These are phyloP conservation scores for Solanum stenotomum DNA, from an alignment of 257 asterid species.

Conservation along the genomic window DNA sequence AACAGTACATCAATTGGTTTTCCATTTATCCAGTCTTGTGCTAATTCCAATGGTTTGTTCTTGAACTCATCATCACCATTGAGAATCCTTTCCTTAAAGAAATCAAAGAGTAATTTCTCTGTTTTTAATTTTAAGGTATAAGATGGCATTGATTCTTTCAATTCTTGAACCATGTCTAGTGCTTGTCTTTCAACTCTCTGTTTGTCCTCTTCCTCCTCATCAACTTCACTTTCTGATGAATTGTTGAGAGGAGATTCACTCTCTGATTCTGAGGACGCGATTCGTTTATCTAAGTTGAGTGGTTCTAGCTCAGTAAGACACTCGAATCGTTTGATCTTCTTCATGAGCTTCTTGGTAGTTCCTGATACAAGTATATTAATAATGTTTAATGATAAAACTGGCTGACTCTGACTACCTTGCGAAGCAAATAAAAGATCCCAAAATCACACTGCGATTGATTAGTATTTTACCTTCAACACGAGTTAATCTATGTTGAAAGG, in stretches of 20 bases:
- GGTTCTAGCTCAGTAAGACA: conserved; percentile 59
- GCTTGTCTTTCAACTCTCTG: conserved; percentile 7
- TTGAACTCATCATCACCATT: background rate
- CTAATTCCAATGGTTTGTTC: conserved; percentile 21
- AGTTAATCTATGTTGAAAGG: conserved; percentile 41
- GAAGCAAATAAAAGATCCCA: background rate
- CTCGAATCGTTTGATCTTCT: conserved; percentile 52
- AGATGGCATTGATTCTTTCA: conserved; percentile 27
- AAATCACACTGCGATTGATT: background rate
- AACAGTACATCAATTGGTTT: conserved; percentile 1
- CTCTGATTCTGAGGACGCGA: conserved; percentile 35
- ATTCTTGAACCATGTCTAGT: conserved; percentile 21
- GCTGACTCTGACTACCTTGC: background rate
- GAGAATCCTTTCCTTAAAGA: conserved; percentile 34
- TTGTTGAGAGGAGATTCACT: conserved; percentile 21
- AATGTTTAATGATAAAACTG: background rate
- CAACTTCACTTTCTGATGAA: conserved; percentile 12
- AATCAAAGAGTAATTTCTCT: conserved; percentile 45
- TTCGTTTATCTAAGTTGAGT: conserved; percentile 30
- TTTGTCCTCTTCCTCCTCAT: conserved; percentile 14
- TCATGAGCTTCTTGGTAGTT: conserved; percentile 44
- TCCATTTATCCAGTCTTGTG: conserved; percentile 45
- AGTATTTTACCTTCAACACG: conserved; percentile 39
- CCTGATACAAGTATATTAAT: conserved; percentile 21
- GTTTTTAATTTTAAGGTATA: conserved; percentile 13